Base-by-base conservation (phyloP, 768 basidiomycete genomes). In the Boletus reticuloceps region DNA sequence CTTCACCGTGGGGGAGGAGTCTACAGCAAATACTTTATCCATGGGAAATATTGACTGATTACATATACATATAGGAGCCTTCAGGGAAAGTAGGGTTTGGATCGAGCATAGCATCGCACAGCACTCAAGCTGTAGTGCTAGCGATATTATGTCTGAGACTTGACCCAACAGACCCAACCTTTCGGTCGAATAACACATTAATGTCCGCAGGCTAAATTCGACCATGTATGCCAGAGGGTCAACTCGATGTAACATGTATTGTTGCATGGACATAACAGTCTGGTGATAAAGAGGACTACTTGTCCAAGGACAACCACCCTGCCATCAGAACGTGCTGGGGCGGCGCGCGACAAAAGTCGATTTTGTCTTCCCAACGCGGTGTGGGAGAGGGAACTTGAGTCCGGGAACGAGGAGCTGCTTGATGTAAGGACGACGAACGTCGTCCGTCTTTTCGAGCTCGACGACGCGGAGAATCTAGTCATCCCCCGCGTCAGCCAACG, bases 341-440 rank as follows among this genome's bases (percentile, higher is more conserved):
- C 91, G 85, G 68, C 75, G 74, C 34, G 93, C 91, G 48, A 86
- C 82, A 71, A 95, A 95, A 54, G 85, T 91, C 63, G 86, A 85
- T 64, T 84, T 87, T 58, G 77, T 72, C 79, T 93, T 94, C 59
- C 77, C 60, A 55, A 94, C 83, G 52, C 97, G 89, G 74, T 91
- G 91, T 58, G 96, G 94, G 47, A 98, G 87, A 59, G 96, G 96
- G 94, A 98, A 99, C 75, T 88, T 94, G 82, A 98, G 90, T 58
- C 81, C 78, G 56, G 94, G 94, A 51, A 78, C 79, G 65, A 98
- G 79, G 66, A 98, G 85, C 75, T 99, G 97, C 79, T 89, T 94
- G 83, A 98, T 98, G 83, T 98, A 96, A 17, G 97, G 91, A 65
- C 97, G 88, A 76, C 94, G 91, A 61, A 98, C 74, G 69, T 98